Conservation (phyloP, 2,329 filamentous ascomycete species). For the Penicillium frequentans region DNA sequence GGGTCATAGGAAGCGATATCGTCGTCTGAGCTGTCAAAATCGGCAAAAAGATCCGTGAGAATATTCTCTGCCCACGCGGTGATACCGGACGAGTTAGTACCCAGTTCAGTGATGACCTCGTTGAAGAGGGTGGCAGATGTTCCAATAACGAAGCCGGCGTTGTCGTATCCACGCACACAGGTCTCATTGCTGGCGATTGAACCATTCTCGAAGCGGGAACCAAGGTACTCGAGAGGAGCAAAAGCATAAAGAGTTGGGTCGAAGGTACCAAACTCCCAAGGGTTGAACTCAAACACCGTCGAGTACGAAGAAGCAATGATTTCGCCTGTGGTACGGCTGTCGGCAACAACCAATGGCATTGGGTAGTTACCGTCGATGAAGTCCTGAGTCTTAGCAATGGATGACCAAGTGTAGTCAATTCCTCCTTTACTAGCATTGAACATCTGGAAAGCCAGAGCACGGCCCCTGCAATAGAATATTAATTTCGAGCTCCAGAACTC, state of each 20-base stretch:
- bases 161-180: conserved; percentile 80
- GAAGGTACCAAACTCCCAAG: conserved; percentile 75
- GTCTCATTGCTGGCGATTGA: conserved; percentile 53
- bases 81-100: conserved; percentile 48
- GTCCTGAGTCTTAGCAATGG: conserved; percentile 63
- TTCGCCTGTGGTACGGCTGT: conserved; percentile 65
- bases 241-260: conserved; percentile 73
- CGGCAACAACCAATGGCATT: conserved; percentile 71
- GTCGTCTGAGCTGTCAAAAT: conserved; percentile 59
- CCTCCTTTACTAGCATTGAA: conserved; percentile 75
- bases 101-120: conserved; percentile 66
- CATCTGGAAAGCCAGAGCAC: conserved; percentile 82
- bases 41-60: conserved; percentile 53
- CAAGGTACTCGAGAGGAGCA: conserved; percentile 68
- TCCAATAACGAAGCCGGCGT: conserved; percentile 79
- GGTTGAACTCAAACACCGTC: conserved; percentile 76
- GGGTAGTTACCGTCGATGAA: conserved; percentile 66
- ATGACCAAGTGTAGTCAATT: conserved; percentile 77
- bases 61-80: conserved; percentile 53
- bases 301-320: conserved; percentile 66
- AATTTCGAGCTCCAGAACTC: background rate
- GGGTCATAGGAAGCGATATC: conserved; percentile 74
- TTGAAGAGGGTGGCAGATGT: conserved; percentile 87
- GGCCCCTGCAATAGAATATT: conserved; percentile 49
- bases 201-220: conserved; percentile 69